phyloP scores from a whole-genome alignment of 768 basidiomycete species.

The Hortiboletus flavorubellus region DNA sequence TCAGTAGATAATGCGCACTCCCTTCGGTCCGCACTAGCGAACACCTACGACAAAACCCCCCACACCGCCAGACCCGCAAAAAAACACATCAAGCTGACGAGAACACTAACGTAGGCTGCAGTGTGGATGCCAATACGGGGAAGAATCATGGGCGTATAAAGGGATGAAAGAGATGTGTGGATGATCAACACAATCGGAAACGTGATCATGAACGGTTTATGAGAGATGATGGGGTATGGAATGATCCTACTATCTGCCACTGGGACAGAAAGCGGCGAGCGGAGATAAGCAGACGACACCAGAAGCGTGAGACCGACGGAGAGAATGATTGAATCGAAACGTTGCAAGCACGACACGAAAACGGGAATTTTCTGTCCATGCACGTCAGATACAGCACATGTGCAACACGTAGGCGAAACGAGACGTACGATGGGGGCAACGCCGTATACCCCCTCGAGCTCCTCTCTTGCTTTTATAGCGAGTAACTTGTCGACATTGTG shows the following conservation, averaged over 20 bases:
- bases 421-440: slow-evolving; percentile 70
- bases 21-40: neutral
- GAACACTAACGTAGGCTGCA: slow-evolving; percentile 65
- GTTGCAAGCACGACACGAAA: slow-evolving; percentile 73
- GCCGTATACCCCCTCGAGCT: slow-evolving; percentile 77
- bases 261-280: slow-evolving; percentile 43
- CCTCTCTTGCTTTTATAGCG: slow-evolving; percentile 61
- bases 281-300: slow-evolving; percentile 58
- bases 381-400: slow-evolving; percentile 4
- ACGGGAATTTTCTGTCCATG: slow-evolving; percentile 63
- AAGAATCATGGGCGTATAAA: slow-evolving; percentile 66
- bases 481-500: slow-evolving; percentile 65
- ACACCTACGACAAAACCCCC: slow-evolving; percentile 53
- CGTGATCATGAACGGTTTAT: slow-evolving; percentile 38
- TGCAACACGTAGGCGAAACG: neutral
- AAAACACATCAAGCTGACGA: slow-evolving; percentile 65
- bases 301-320: slow-evolving; percentile 57
- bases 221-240: slow-evolving; percentile 23
- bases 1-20: slow-evolving; percentile 8
- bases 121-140: slow-evolving; percentile 74
- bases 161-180: slow-evolving; percentile 53
- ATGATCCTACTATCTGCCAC: slow-evolving; percentile 14
- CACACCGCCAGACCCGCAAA: slow-evolving; percentile 73
- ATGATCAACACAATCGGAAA: slow-evolving; percentile 43
- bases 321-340: slow-evolving; percentile 69